phyloP scores from a whole-genome alignment of 2,329 filamentous ascomycete genomes.

The Tolypocladium amazonense region DNA sequence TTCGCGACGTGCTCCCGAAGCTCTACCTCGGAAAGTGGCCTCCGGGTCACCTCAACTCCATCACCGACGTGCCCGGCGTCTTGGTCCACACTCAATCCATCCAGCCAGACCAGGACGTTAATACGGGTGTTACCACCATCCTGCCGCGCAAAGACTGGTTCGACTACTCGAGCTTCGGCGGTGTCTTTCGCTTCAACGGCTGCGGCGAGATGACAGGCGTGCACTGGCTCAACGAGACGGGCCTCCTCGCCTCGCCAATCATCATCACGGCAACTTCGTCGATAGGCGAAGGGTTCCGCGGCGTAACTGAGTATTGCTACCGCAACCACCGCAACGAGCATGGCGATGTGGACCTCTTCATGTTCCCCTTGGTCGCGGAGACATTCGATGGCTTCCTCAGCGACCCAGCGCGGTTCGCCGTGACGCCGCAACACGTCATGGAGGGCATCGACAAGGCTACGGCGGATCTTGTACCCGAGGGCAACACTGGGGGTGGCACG shows the following conservation, averaged over 20 bases:
- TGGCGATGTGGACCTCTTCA: constrained; percentile 37
- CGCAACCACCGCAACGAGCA: constrained; percentile 30
- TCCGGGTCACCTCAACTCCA: constrained; percentile 34
- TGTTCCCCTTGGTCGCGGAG: constrained; percentile 49
- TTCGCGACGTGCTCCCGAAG: constrained; percentile 33
- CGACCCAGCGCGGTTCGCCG: constrained; percentile 42
- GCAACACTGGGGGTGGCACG: constrained; percentile 55
- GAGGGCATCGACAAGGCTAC: constrained; percentile 40
- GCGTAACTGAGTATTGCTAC: constrained; percentile 45
- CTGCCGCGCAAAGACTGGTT: constrained; percentile 34
- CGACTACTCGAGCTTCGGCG: constrained; percentile 32
- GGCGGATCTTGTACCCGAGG: constrained; percentile 44
- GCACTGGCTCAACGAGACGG: constrained; percentile 53
- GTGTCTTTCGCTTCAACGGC: constrained; percentile 53
- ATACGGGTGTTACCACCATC: constrained; percentile 40
- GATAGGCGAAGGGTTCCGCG: constrained; percentile 47
- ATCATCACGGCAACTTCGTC: constrained; percentile 48
- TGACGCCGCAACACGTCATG: constrained; percentile 43
- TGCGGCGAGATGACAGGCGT: constrained; percentile 51
- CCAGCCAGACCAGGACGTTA: constrained; percentile 22
- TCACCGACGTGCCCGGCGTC: constrained; percentile 40
- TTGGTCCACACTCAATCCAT: constrained; percentile 35
- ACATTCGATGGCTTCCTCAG: constrained; percentile 54
- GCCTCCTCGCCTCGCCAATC: constrained; percentile 47
- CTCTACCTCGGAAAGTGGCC: constrained; percentile 32